phyloP scores from a whole-genome alignment of 371 early-diverging fungal genomes.

The Lichtheimia ornata region DNA sequence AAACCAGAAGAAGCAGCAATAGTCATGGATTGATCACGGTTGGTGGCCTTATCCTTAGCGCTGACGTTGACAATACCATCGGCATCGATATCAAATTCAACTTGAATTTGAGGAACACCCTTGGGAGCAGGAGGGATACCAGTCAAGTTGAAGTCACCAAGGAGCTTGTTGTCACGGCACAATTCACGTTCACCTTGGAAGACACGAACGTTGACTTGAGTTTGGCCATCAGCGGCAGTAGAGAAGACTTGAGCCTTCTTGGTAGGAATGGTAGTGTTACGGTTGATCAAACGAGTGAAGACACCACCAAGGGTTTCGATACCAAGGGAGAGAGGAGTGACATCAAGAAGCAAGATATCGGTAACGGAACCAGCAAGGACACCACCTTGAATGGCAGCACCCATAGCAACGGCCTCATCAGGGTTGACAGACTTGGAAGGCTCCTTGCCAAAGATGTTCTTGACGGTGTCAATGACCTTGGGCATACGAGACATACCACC shows the following conservation, averaged over 20 bases:
- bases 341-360: slow-evolving; percentile 95
- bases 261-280: slow-evolving; percentile 99
- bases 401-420: slow-evolving; percentile 99
- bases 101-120: slow-evolving; percentile 93
- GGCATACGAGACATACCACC: slow-evolving; percentile 99
- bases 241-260: slow-evolving; percentile 99
- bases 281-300: slow-evolving; percentile 95
- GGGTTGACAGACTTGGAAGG: slow-evolving; percentile 97
- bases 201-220: slow-evolving; percentile 96
- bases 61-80: slow-evolving; percentile 99
- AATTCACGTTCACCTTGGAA: slow-evolving; percentile 99
- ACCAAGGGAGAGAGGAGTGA: slow-evolving; percentile 98
- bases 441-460: slow-evolving; percentile 86
- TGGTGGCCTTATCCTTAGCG: slow-evolving; percentile 97
- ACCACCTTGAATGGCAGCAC: slow-evolving; percentile 99
- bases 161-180: slow-evolving; percentile 95
- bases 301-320: slow-evolving; percentile 97
- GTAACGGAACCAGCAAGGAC: slow-evolving; percentile 95
- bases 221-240: slow-evolving; percentile 99
- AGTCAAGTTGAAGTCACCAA: slow-evolving; percentile 96
- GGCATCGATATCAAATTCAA: slow-evolving; percentile 99
- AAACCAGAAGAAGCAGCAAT: slow-evolving; percentile 98
- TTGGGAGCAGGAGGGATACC: slow-evolving; percentile 89
- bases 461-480: slow-evolving; percentile 94
- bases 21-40: slow-evolving; percentile 93